phyloP scores from a whole-genome alignment of 2,329 filamentous ascomycete genomes.

The Aspergillus clavatus region DNA sequence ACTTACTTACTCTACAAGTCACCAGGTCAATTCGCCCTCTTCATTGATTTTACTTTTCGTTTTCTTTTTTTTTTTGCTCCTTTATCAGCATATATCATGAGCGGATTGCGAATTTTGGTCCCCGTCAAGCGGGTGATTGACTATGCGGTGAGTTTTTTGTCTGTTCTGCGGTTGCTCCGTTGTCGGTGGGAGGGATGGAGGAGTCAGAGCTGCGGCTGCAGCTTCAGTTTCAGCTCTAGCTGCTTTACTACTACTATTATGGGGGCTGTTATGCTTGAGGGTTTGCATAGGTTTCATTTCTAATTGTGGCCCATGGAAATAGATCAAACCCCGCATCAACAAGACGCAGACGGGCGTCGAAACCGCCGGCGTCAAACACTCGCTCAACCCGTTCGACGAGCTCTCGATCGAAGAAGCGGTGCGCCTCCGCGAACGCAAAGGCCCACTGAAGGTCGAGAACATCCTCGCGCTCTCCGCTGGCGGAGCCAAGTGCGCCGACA shows the following conservation, averaged over 20 bases:
- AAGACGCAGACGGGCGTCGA: conserved; percentile 79
- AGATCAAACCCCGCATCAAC: conserved; percentile 69
- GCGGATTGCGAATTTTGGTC: conserved; percentile 65
- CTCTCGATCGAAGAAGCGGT: conserved; percentile 95
- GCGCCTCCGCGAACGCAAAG: conserved; percentile 84
- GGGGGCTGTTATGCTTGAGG: too few relatives aligned
- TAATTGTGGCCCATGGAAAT: not conserved
- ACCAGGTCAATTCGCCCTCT: not conserved
- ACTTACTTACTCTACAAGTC: not conserved
- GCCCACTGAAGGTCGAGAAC: conserved; percentile 73
- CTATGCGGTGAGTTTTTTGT: conserved; percentile 62
- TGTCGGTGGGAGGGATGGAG: conserved; percentile 19
- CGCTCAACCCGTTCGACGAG: conserved; percentile 98
- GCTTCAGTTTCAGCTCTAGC: too few relatives aligned
- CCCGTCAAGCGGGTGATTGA: conserved; percentile 82
- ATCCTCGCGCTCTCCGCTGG: conserved; percentile 88
- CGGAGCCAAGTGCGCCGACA: conserved; percentile 79
- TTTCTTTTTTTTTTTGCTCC: conserved; percentile 10
- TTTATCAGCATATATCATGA: conserved; percentile 34
- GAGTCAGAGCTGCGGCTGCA: conserved; percentile 2
- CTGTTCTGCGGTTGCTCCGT: conserved; percentile 13
- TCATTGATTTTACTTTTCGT: conserved; percentile 8
- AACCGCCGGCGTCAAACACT: conserved; percentile 89
- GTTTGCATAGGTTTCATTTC: conserved; percentile 5
- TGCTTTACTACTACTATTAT: too few relatives aligned